phyloP scores from a whole-genome alignment of 169 alveolate species.

The Cryptosporidium xiaoi region DNA sequence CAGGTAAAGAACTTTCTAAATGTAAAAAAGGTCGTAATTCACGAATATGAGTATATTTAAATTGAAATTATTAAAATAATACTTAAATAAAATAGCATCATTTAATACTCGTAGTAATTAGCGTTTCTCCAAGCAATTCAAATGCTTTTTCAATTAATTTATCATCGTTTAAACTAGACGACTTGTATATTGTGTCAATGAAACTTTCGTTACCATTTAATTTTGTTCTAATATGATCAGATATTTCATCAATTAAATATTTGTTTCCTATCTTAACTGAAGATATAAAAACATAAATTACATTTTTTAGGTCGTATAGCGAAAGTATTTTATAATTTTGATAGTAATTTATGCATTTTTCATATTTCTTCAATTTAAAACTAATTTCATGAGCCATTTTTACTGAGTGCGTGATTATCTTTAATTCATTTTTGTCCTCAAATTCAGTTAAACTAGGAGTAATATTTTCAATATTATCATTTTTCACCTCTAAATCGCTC shows the following conservation, averaged over 20 bases:
- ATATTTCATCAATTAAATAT: not conserved
- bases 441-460: not conserved
- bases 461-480: not conserved
- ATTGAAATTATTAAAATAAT: not conserved
- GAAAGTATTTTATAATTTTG: conserved; percentile 4
- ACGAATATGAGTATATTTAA: not conserved
- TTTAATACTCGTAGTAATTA: no score
- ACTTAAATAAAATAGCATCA: no score
- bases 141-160: no score
- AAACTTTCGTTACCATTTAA: no score
- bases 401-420: not conserved
- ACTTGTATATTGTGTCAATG: no score
- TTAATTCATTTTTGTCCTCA: not conserved
- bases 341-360: conserved; percentile 1
- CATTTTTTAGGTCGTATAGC: not conserved
- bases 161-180: no score
- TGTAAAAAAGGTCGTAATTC: not conserved
- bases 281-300: not conserved
- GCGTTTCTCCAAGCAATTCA: no score
- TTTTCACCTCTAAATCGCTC: not conserved
- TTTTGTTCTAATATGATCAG: no score
- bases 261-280: not conserved
- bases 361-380: conserved; percentile 10
- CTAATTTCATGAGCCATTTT: conserved; percentile 4
- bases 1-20: conserved; percentile 21